Evolutionary conservation across 2,329 filamentous ascomycete genomes (phyloP).

Genomic region (Graphilbum fragrans): DNA sequence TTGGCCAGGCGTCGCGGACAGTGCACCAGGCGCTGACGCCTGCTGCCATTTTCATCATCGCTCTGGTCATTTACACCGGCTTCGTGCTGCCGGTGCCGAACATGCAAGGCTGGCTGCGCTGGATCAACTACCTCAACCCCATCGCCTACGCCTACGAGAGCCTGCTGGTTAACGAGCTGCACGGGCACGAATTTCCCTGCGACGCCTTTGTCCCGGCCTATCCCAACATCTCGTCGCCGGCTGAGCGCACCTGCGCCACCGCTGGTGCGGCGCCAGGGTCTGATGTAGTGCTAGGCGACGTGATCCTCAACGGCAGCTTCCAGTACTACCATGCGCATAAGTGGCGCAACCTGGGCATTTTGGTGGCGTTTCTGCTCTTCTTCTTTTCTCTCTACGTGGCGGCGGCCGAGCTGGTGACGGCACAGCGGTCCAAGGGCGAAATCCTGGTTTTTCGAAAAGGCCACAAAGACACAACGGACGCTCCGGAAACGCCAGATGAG

Average conservation of each 20-base stretch:
- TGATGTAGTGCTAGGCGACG: slow-evolving; percentile 22
- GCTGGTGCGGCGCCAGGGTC: slow-evolving; percentile 38
- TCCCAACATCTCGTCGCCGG: slow-evolving; percentile 14
- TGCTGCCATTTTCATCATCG: slow-evolving; percentile 47
- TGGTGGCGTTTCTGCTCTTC: slow-evolving; percentile 50
- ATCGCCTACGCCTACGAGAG: slow-evolving; percentile 71
- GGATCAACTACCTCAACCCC: slow-evolving; percentile 73
- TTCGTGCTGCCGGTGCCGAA: slow-evolving; percentile 51
- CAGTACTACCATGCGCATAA: slow-evolving; percentile 43
- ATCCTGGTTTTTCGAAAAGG: slow-evolving; percentile 62
- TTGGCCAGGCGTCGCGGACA: slow-evolving; percentile 63
- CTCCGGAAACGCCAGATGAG: slow-evolving; percentile 1
- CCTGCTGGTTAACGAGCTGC: slow-evolving; percentile 74
- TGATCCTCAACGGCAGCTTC: slow-evolving; percentile 43
- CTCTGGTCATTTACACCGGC: slow-evolving; percentile 57
- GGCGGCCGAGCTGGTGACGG: slow-evolving; percentile 50
- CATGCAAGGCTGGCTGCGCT: slow-evolving; percentile 70
- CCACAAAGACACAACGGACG: slow-evolving; percentile 27
- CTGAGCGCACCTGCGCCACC: slow-evolving; percentile 41
- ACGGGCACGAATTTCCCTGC: slow-evolving; percentile 46
- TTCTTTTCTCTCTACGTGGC: slow-evolving; percentile 49
- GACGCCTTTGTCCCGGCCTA: slow-evolving; percentile 33
- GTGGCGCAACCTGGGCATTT: slow-evolving; percentile 62
- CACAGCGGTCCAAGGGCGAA: slow-evolving; percentile 61
- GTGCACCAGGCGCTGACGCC: slow-evolving; percentile 51